Percentiles rank a stretch among this genome's conserved stretches.
phyloP scores from a whole-genome alignment of 2,329 filamentous ascomycete species.

The Aquanectria penicillioides region DNA sequence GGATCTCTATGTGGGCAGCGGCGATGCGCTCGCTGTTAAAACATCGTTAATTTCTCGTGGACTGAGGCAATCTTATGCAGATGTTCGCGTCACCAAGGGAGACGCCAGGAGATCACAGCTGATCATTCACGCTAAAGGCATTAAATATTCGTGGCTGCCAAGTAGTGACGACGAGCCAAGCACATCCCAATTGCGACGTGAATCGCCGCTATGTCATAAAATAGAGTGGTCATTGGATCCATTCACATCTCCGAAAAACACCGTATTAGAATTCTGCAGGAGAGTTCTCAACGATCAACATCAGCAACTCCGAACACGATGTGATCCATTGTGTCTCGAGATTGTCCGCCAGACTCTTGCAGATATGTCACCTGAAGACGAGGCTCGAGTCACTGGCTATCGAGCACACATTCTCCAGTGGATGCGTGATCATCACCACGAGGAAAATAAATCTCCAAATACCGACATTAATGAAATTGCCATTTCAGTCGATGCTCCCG shows the following conservation, averaged over 20 bases:
- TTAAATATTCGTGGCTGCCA: too few relatives aligned
- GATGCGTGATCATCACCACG: too few relatives aligned
- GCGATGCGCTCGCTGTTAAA: not conserved
- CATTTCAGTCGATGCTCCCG: too few relatives aligned
- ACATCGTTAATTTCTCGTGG: not conserved
- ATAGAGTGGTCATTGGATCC: not conserved
- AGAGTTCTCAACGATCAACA: not conserved
- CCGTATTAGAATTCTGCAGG: not conserved
- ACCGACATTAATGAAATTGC: too few relatives aligned
- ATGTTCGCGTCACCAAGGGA: not conserved
- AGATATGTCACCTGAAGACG: too few relatives aligned
- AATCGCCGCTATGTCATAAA: not conserved
- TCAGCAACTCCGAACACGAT: not conserved
- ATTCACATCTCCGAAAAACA: not conserved
- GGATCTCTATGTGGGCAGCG: not conserved
- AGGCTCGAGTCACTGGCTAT: too few relatives aligned
- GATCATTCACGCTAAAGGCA: too few relatives aligned
- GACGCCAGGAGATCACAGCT: too few relatives aligned
- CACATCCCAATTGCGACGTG: too few relatives aligned
- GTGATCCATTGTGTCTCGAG: not conserved
- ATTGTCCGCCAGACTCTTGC: not conserved
- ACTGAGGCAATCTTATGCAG: not conserved
- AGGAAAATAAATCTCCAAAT: too few relatives aligned
- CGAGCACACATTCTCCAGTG: too few relatives aligned
- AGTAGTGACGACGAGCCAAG: too few relatives aligned